Base-by-base conservation (phyloP, 768 basidiomycete species). In the Collybiopsis luxurians region DNA sequence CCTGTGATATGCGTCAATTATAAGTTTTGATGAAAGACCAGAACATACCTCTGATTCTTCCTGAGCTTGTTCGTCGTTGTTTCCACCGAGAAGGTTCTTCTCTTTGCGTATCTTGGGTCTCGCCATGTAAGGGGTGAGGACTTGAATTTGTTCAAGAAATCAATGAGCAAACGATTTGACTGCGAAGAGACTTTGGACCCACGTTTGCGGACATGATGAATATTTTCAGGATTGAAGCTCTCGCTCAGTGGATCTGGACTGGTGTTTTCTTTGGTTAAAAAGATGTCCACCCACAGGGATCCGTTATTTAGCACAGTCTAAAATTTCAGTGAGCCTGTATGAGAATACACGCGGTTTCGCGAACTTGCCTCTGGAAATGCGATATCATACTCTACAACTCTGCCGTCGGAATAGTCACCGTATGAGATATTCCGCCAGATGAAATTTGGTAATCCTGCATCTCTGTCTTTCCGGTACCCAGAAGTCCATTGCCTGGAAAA, bases 201-300 rank as follows among this genome's bases (percentile, higher is more conserved):
- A 93, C 92, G 73, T 73, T 92, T 92, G 53, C 89, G 79, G 56
- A 86, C 70, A 66, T 91, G 85, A 60, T 90, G 85, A 4, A 94
- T 78, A 50, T 82, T 75, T 11, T 72, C 67, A 5, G 78, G 75
- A 55, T 82, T 73, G 66, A 84, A 94, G 0, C 69, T 60, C 24
- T 76, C 62, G 53, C 78, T 76, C 11, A 76, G 71, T 9, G 89
- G 89, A 62, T 93, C 77, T 0, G 87, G 88, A 61, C 77, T 83
- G 10, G 81, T 79, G 0, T 83, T 83, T 43, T 88, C 79, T 60
- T 80, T 85, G 0, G 84, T 79, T 7, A 96, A 70, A 67, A 89
- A 90, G 4, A 94, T 77, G 63, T 95, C 90, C 15, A 88, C 88
- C 88, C 89, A 96, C 47, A 95, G 70, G 2, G 89, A 83, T 11